Base-by-base conservation (phyloP, 306 rosid species). In the Citrullus colocynthis region DNA sequence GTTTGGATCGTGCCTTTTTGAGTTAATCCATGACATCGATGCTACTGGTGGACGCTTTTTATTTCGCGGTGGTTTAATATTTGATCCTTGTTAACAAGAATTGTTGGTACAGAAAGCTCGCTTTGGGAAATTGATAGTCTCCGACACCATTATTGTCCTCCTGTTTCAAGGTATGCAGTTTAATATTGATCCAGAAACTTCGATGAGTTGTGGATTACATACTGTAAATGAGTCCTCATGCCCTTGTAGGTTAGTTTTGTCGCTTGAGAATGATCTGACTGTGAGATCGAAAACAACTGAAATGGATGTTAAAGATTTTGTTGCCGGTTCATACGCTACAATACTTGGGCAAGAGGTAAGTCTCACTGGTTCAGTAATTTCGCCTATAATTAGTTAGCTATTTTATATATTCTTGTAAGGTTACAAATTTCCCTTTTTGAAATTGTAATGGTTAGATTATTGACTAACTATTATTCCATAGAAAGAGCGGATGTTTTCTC, bases 111-210 rank as follows among this genome's bases (percentile, higher is more conserved):
- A 92, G 99, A 90, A 82, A 92, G 97, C 82, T 95, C 99, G 64
- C 96, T 95, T 61, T 92, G 99, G 97, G 99, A 95, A 88, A 87
- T 90, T 45, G 97, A 95, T 83, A 85, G 92, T 32, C 84, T 88
- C 55, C 88, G 83, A 80, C 93, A 92, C 83, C 98, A 92, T 80
- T 89, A 92, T 81, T 92, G 97, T 49, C 99, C 99, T 60, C 91
- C 97, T 54, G 98, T 89, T 63, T 90, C 97, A 69, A 87, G 97
- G 99, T 83, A 82, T 80, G 85, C 84, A 4, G 49, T 45, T 8
- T 72, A 41, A n/a, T 44, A 5, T 57, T 57, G 66, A 75, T 56
- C 37, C 32, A 56, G 8, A 20, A 32, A 17, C 20, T 37, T 44
- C 42, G 4, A 16, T 28, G 30, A 0, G 42, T 28, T 71, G 34